Evolutionary conservation across 2,329 filamentous ascomycete genomes (phyloP), one percentile per base, ranked within the genome.

Genomic region (Clarireedia homoeocarpa): DNA sequence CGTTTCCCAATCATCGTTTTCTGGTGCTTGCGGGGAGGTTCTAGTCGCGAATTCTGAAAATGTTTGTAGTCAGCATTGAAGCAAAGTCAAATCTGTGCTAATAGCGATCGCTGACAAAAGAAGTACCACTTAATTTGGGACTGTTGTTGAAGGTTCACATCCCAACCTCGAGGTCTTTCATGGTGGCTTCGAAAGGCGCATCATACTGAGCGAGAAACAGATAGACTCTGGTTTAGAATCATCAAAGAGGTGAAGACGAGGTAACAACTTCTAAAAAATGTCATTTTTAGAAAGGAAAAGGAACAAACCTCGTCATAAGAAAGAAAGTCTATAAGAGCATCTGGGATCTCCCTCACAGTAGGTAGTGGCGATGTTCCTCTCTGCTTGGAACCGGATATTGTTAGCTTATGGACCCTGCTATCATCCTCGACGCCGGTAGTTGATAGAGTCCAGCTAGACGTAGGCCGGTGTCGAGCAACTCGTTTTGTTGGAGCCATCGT

Each of bases 1-100:
- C 40, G 40, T 12, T 42, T 36, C 39, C 36, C 45, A 14, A 12
- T 34, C 9, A 5, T 42, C 38, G 34, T 55, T 58, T 64, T 69
- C 44, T 56, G 61, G 50, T 59, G 60, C 34, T 67, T 67, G 4
- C 52, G 59, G 48, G 62, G 62, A 47, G 62, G 63, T 52, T 65
- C 62, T 23, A 39, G 14, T 15, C 14, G 6, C n/a, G 30, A 14
- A 4, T 27, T 39, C 51, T 53, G n/a, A 5, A 27, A 34, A 14
- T 1, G 9, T 15, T 9, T 23, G 4, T 30, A 46, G 30, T 53
- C 38, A 53, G 51, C 23, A 9, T 30, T 34, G 27, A 30, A 9
- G 10, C 6, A 6, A 9, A 30, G 27, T 30, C 27, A 3, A 9
- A 30, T 30, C 26, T 30, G 27, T 30, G 27, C 27, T 9, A 7